Base-by-base conservation (phyloP, 805 yeast genomes). In the Kodamaea fukazawae region DNA sequence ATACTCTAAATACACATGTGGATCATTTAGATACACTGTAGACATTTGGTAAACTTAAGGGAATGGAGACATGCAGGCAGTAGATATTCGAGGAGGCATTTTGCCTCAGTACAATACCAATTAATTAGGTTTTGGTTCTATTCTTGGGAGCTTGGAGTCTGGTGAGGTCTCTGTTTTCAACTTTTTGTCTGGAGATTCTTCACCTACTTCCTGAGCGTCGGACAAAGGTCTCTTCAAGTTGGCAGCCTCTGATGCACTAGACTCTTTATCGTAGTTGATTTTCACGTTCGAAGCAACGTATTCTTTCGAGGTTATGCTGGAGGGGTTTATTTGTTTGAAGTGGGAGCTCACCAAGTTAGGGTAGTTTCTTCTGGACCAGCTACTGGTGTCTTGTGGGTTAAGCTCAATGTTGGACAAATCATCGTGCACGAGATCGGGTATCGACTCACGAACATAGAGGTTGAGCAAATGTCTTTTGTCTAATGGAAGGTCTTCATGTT, bases 331-430 rank as follows among this genome's bases (percentile, higher is more conserved):
- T 1, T 71, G 71, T 39, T 52, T 55, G 56, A 62, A 67, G 36
- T 62, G 59, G 10, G 65, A 54, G 13, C 55, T 51, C 8, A 65
- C 63, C 46, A 68, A 52, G 35, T 60, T 57, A 3, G 65, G 60
- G 36, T 55, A 53, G 42, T 67, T 59, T 31, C 73, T 53, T 23
- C 71, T 50, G 17, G 58, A 44, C 73, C 73, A 69, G 49, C 58
- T 50, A 12, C 64, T 68, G 3, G 57, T 49, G 32, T 57, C 63
- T 48, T 67, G 71, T 0, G 74, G 74, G 39, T 68, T 69, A n/a
- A 50, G 40, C 41, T 67, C 71, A 2, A 61, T 44, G 10, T 50
- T 43, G 23, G 57, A 58, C 29, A 63, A 45, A 38, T 69, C 73
- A 44, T 69, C 75, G 31, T 58, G 50, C 13, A 58, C 46, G 14